Base-by-base conservation (phyloP, 169 alveolate species). In the Cryptosporidium andersoni region DNA sequence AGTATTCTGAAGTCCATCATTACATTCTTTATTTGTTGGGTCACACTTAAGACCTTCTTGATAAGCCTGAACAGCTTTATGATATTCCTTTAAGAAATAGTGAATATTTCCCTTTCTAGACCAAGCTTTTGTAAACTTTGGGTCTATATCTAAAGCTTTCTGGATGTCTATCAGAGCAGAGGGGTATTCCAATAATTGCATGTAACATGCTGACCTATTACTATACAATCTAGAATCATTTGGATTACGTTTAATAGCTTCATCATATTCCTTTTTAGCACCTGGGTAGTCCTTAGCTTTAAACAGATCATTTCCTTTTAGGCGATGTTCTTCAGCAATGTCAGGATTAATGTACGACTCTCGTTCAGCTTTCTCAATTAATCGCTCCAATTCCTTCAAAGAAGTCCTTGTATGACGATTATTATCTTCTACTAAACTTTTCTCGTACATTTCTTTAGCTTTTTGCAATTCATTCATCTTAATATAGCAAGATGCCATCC, bases 231-330 rank as follows among this genome's bases (percentile, higher is more conserved):
- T 96, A 3, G 99, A 95, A 65, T 93, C 97, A 49, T 90, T 93
- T 49, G 99, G 99, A 89, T 97, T 97, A 81, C 99, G 92, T 81
- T 91, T 93, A 63, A 97, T 93, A 12, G 99, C 99, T 90, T 97
- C 99, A 80, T 95, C 98, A 90, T 97, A 98, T 66, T 96, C 99
- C 93, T 95, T 91, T 64, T 96, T 95, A 37, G 99, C 99, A 43
- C 92, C 97, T 1, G 99, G 99, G 93, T 91, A 98, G 80, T 97
- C 94, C 51, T 96, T 96, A 67, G 89, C 90, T 88, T 95, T 94
- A 89, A 96, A 98, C 80, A 91, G 92, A 48, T 93, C 97, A 81
- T 97, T 97, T 14, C 97, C 98, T 11, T n/a, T 49, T 6, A 82
- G 25, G 14, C 88, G 43, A 51, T 88, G 74, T 81, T 96, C 95